Percentiles rank a stretch among this genome's conserved stretches.
phyloP scores from a whole-genome alignment of 2,329 filamentous ascomycete species.

The Diaporthe sp. region DNA sequence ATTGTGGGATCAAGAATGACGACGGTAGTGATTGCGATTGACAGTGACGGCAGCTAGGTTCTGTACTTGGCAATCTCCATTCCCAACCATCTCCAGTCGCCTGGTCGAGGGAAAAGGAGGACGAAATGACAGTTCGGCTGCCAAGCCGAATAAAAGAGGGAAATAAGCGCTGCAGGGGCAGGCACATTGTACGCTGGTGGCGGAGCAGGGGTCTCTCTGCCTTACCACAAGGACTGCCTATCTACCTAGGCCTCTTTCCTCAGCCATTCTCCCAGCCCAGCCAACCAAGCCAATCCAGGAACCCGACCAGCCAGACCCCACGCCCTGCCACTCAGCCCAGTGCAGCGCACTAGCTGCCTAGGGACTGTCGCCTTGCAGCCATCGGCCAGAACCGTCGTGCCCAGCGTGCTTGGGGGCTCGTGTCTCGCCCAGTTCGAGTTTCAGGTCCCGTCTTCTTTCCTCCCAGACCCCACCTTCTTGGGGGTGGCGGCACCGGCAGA shows the following conservation, averaged over 20 bases:
- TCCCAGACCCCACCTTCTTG: conserved; percentile 22
- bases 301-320: not conserved
- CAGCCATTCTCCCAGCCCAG: not conserved
- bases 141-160: conserved; percentile 30
- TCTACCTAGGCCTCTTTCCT: too few species aligned
- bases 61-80: conserved; percentile 26
- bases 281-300: not conserved
- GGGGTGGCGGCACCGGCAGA: conserved; percentile 11
- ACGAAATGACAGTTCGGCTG: conserved; percentile 31
- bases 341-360: too few species aligned
- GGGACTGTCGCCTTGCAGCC: not conserved
- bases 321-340: not conserved
- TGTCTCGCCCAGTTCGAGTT: conserved; percentile 16
- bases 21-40: conserved; percentile 27
- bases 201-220: conserved; percentile 15
- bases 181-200: not conserved
- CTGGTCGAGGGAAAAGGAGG: conserved; percentile 21
- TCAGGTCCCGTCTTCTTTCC: conserved; percentile 22
- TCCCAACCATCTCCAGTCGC: conserved; percentile 2
- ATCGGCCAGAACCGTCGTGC: not conserved
- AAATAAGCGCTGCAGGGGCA: conserved; percentile 32
- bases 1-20: conserved; percentile 25
- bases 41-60: conserved; percentile 11
- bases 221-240: not conserved
- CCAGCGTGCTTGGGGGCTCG: not conserved